Evolutionary conservation across 108 stramenopile genomes (phyloP), one percentile per base, ranked within the genome.

Genomic region (Parietichytrium sp.): DNA sequence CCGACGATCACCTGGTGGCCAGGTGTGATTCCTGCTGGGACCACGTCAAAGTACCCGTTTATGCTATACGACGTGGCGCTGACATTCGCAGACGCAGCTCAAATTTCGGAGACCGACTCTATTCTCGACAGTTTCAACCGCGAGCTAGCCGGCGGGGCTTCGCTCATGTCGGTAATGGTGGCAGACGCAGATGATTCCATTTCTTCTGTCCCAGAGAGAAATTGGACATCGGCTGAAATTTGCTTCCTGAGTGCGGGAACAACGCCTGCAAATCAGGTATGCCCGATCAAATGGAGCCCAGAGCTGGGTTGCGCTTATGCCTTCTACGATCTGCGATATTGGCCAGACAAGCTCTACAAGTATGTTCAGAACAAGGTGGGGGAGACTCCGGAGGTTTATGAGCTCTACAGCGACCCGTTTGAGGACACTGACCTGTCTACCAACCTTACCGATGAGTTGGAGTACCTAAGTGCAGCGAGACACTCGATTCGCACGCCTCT

Each of bases 401-500:
- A 52, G 8, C 23, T 52, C 18, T 4, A 27, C 8, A 4, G 26
- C 26, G 52, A 52, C 12, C 52, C 52, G 23, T 52, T 52, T 13
- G 52, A 52, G 52, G 8, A 52, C 23, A 52, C 23, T 13, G 52
- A 52, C 18, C 52, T 52, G n/a, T n/a, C n/a, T n/a, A n/a, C n/a
- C n/a, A n/a, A n/a, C n/a, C n/a, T n/a, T n/a, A n/a, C n/a, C n/a
- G n/a, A n/a, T n/a, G n/a, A n/a, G n/a, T n/a, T n/a, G n/a, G n/a
- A n/a, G n/a, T n/a, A n/a, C n/a, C 42, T 72, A 42, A 16, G 36
- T 10, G 61, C 61, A 10, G 20, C 18, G 33, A 33, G 61, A 6
- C 15, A 72, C 61, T 36, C 33, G 6, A 72, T 72, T 10, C 61
- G 61, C 13, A 72, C 61, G 45, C 61, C 61, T 6, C 45, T 45